These are phyloP conservation scores for Chlorella sp. DNA, from an alignment of 139 green algal genomes.

Conservation along the genomic window DNA sequence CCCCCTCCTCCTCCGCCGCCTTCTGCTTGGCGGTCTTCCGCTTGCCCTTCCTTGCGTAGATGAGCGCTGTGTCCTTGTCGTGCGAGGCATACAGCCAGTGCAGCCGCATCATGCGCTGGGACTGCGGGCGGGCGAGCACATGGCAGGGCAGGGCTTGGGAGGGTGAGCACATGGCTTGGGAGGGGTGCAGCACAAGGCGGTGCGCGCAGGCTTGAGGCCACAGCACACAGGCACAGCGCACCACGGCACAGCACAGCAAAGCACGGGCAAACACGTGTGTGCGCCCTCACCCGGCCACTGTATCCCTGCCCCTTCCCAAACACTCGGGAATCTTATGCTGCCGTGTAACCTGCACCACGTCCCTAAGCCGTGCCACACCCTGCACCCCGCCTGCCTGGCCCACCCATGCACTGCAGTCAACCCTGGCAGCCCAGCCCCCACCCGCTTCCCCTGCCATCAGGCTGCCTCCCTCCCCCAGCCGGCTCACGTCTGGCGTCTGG, in stretches of 20 bases:
- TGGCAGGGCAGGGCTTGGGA: neutral
- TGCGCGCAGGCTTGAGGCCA: no score
- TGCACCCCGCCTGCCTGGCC: neutral
- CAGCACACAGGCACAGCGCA: no score
- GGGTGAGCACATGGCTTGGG: neutral
- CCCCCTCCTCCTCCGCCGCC: neutral
- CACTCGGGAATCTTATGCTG: no score
- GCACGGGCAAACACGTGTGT: no score
- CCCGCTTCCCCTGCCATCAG: no score
- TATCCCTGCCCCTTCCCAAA: no score
- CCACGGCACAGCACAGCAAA: no score
- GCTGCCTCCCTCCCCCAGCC: no score
- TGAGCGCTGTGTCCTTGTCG: conserved; percentile 13
- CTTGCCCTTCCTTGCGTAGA: conserved; percentile 4
- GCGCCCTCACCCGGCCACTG: no score
- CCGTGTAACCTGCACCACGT: no score
- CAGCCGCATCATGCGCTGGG: conserved; percentile 17
- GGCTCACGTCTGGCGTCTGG: conserved; percentile 12
- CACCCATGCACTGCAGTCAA: neutral
- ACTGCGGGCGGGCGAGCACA: neutral
- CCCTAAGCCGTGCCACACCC: no score
- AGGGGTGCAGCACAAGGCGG: no score
- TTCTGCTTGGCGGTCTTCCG: neutral
- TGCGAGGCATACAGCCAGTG: conserved; percentile 35
- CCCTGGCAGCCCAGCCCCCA: neutral